Base-by-base conservation (phyloP, 192 early-diverging fungal genomes). In the Coemansia asiatica region DNA sequence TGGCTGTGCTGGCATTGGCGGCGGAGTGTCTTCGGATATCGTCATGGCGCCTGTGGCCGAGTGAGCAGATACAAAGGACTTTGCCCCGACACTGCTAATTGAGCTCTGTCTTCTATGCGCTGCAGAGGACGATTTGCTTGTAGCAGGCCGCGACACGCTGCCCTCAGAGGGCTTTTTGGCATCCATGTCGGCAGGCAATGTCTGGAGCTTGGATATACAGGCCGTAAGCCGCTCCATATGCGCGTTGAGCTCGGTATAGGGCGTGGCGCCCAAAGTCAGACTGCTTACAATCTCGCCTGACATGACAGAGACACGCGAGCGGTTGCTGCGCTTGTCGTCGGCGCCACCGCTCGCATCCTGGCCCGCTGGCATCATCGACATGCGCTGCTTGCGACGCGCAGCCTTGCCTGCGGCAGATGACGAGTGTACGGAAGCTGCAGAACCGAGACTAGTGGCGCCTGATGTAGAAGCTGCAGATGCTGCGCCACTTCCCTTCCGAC, bases 171-270 rank as follows among this genome's bases (percentile, higher is more conserved):
- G 64, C 31, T 49, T 21, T 1, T 28, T 22, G 54, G 22, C 23
- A 40, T 55, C 44, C 21, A 47, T n/a, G 2, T 66, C 67, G 4
- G 54, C 22, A 6, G 61, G 49, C 4, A 54, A 35, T 8, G 64
- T 51, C 69, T 81, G 73, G 15, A 81, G 67, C 67, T 69, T 67
- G 5, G 73, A 69, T 18, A 81, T 81, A 47, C 73, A 75, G 0
- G 74, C 74, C 7, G 79, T 67, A 31, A 81, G 79, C 18, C 70
- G 73, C 47, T 81, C 79, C 40, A 81, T 71, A 33, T 81, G 79
- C 8, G 63, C 67, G 28, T 67, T 81, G 29, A 81, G 63, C 21
- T 81, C 79, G 19, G 50, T 36, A 27, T 75, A 81, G 19, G 79
- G 73, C 48, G 69, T 72, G 19, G 66, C 13, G 29, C 72, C 54